Base-by-base conservation (phyloP, 371 early-diverging fungal species). In the Mucor plumbeus region DNA sequence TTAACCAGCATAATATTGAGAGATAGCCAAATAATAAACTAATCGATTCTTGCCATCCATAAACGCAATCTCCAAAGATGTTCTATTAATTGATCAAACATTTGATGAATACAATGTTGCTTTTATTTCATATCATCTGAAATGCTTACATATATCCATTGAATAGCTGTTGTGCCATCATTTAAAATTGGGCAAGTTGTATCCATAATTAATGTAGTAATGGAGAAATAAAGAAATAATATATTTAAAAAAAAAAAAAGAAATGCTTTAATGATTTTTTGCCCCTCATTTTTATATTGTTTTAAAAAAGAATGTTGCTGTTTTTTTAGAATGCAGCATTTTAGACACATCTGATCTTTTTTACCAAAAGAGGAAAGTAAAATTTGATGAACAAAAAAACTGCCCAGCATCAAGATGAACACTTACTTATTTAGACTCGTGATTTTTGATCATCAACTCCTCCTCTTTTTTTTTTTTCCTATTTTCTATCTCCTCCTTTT, bases 1-100 rank as follows among this genome's bases (percentile, higher is more conserved):
- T 90, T 14, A 93, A 61, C 93, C 93, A 93, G 70, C 85, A 90
- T 15, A 79, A 64, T 48, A 93, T 90, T 1, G 91, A 91, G 7
- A 84, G 41, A 64, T 90, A 91, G 0, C 92, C 92, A 59, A 88
- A 73, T 15, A 79, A 36, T 47, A 82, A 39, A 56, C 73, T 73
- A 41, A 80, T 67, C 64, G 65, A 78, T 55, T 74, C 87, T 44
- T 69, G 81, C 69, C 75, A 80, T 63, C 81, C 76, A 64, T 81
- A 87, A 55, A 84, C 81, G 67, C 88, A 88, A 66, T 85, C 82
- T 59, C 85, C 83, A 69, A 87, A 82, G 21, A 88, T 44, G 14
- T 70, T 69, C 85, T 85, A 26, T 26, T 26, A 75, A 31, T 36
- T 39, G 19, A 40, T 48, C 39, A 38, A 31, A 26, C 26, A 26